Evolutionary conservation across 345 rosid species (phyloP), one percentile per base, ranked within the genome.

Genomic region (Punica granatum): DNA sequence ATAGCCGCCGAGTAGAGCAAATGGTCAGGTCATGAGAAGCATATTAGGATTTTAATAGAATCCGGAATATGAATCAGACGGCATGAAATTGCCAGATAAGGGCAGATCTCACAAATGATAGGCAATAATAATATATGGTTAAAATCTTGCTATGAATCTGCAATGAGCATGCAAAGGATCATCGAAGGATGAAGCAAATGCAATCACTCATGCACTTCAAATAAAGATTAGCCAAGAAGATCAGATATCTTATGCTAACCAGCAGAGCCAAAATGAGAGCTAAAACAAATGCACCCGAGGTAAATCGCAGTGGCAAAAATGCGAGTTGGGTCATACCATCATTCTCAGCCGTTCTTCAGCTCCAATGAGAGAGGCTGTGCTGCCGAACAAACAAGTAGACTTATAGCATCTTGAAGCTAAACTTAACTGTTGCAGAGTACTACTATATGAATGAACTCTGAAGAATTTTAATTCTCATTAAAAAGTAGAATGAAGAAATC

Each of bases 341-440:
- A 91, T 91, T 32, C 79, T 81, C 49, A 91, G 51, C 71, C 91
- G 99, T 68, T 76, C 88, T 69, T 56, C 80, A 77, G 82, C 81
- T 77, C 99, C 98, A 73, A 88, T 79, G 65, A 94, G 86, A 74
- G 91, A 90, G 76, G 82, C 99, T 89, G 99, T 94, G 89, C 97
- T 94, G 96, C 84, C 95, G 81, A 77, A 78, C 65, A 73, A 31
- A 69, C 66, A 71, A 71, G 65, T 64, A 67, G 73, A 44, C 65
- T 81, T 39, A n/a, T n/a, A 69, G 75, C 60, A 66, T 69, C 33
- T 69, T 64, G 72, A 71, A 71, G 60, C 60, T 53, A 36, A 56
- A 68, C 15, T 28, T 28, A n/a, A 23, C 2, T 18, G 37, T 36
- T 23, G 26, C 18, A 37, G 1, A 11, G 21, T n/a, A n/a, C n/a